phyloP scores from a whole-genome alignment of 768 basidiomycete species.

The Podaxis rugospora region DNA sequence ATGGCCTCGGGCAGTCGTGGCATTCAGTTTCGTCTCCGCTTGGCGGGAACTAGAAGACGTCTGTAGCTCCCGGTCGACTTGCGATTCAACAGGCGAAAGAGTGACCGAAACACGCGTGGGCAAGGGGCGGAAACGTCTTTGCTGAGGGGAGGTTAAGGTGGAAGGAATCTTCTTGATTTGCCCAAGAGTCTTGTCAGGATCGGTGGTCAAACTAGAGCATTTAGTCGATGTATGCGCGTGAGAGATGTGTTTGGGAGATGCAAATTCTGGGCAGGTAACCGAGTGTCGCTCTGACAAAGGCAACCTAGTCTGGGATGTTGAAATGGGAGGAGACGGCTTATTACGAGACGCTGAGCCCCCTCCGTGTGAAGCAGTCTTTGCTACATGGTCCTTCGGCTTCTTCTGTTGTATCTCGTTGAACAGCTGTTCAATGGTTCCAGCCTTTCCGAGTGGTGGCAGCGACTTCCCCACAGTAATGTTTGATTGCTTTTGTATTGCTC shows the following conservation, averaged over 20 bases:
- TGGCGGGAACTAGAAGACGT: background rate
- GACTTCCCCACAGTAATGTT: background rate
- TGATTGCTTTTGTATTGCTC: background rate
- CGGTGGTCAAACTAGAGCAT: background rate
- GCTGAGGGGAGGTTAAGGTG: no score
- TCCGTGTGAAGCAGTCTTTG: background rate
- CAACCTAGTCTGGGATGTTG: no score
- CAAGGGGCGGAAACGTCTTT: background rate
- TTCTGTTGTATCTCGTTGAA: background rate
- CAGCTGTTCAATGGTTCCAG: background rate
- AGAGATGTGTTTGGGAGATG: background rate
- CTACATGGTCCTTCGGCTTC: background rate
- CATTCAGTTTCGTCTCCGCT: background rate
- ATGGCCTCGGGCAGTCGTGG: background rate
- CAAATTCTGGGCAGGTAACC: background rate
- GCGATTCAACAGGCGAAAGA: no score
- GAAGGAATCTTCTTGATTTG: background rate
- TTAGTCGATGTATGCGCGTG: background rate
- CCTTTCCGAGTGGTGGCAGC: background rate
- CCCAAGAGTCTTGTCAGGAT: background rate
- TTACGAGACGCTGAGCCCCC: background rate
- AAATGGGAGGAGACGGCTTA: background rate
- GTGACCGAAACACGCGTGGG: no score
- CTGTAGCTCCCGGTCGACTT: background rate
- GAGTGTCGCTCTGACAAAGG: no score